phyloP scores from a whole-genome alignment of 164 flowering plant genomes.

The Vitis rupestris region DNA sequence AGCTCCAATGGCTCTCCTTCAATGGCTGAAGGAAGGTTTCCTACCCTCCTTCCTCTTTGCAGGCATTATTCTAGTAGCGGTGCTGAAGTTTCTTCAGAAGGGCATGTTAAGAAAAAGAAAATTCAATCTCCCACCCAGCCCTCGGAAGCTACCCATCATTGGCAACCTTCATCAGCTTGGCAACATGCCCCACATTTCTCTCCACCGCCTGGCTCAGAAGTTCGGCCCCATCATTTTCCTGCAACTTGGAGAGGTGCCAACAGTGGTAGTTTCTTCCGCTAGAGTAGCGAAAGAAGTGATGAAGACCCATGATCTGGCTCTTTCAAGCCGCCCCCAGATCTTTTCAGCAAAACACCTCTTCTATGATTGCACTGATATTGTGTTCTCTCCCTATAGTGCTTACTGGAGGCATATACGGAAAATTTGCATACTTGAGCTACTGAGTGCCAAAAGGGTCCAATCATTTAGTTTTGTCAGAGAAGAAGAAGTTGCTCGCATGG shows the following conservation, averaged over 20 bases:
- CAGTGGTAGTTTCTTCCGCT: too few species aligned
- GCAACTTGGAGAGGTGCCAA: too few species aligned
- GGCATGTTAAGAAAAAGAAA: neutral
- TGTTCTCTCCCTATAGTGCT: slow-evolving; percentile 48
- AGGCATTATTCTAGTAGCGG: slow-evolving; percentile 5
- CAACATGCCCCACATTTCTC: neutral
- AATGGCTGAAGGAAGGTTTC: slow-evolving; percentile 17
- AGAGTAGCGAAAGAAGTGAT: too few species aligned
- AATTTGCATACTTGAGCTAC: slow-evolving; percentile 45
- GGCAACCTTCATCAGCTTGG: slow-evolving; percentile 17
- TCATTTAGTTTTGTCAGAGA: slow-evolving; percentile 40
- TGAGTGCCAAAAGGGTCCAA: slow-evolving; percentile 47
- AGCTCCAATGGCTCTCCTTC: slow-evolving; percentile 25
- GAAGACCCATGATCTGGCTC: slow-evolving; percentile 34
- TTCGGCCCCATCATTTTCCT: neutral
- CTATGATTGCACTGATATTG: slow-evolving; percentile 45
- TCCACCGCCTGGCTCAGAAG: neutral
- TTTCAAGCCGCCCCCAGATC: slow-evolving; percentile 44
- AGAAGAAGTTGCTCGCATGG: slow-evolving; percentile 46
- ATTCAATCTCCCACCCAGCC: too few species aligned
- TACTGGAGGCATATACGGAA: slow-evolving; percentile 61
- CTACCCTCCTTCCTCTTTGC: slow-evolving; percentile 19
- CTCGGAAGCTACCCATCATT: slow-evolving; percentile 2
- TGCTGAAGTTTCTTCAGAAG: slow-evolving; percentile 13
- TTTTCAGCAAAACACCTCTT: slow-evolving; percentile 32